phyloP scores from a whole-genome alignment of 345 rosid genomes.

The Populus pruinosa region DNA sequence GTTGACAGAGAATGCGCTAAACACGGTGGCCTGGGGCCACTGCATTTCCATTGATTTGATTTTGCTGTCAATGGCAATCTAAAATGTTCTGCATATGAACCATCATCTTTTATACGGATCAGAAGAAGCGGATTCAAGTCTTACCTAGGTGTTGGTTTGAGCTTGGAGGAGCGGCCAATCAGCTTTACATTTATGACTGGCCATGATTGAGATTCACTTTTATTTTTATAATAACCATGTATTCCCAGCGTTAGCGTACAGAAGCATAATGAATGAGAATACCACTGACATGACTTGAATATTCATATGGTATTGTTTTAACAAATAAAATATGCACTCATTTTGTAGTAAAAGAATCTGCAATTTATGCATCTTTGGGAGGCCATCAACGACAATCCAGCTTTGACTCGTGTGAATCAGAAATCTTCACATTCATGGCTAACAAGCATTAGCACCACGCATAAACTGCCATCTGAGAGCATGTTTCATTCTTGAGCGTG shows the following conservation, averaged over 20 bases:
- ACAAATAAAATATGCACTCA: neutral
- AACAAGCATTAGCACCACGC: too few relatives aligned
- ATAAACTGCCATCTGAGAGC: too few relatives aligned
- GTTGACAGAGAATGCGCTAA: neutral
- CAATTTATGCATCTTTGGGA: too few relatives aligned
- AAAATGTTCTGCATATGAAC: neutral
- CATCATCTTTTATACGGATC: neutral
- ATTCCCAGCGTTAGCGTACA: neutral
- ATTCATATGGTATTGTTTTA: neutral
- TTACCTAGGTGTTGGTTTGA: neutral
- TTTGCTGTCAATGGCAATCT: neutral
- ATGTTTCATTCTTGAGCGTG: too few relatives aligned
- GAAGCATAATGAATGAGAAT: neutral
- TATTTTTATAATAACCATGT: neutral
- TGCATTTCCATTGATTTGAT: neutral
- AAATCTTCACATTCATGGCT: too few relatives aligned
- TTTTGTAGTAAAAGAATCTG: too few relatives aligned
- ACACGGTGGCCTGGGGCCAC: neutral
- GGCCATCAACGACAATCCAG: too few relatives aligned
- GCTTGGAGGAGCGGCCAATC: neutral
- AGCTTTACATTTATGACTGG: neutral
- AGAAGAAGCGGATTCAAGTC: neutral
- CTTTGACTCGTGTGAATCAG: too few relatives aligned
- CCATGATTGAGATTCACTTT: neutral
- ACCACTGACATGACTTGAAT: neutral